These are phyloP conservation scores for Eucalyptus victrix DNA, from an alignment of 345 rosid species.

Conservation along the genomic window DNA sequence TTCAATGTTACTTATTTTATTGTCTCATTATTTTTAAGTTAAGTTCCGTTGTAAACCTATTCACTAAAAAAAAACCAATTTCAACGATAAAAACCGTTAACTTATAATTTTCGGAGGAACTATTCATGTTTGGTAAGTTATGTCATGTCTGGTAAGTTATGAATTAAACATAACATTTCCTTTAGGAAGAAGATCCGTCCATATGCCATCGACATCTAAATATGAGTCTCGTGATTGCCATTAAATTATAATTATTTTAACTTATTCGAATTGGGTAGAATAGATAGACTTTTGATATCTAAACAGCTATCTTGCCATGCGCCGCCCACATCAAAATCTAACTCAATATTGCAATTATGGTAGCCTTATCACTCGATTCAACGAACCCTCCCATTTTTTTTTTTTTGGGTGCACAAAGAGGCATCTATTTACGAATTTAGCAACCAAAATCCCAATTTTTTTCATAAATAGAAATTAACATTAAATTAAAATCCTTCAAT, in stretches of 20 bases:
- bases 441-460: background rate
- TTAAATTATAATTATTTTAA: background rate
- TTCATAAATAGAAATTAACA: background rate
- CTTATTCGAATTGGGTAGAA: background rate
- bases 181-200: background rate
- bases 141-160: background rate
- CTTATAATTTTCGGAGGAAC: background rate
- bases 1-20: background rate
- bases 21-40: background rate
- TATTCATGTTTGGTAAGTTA: too few relatives aligned
- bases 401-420: background rate
- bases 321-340: fast-evolving
- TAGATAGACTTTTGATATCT: fast-evolving
- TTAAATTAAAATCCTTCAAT: background rate
- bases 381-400: background rate
- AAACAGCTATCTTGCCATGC: fast-evolving
- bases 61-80: background rate
- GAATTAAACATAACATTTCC: background rate
- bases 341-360: background rate
- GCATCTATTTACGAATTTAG: background rate
- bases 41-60: background rate
- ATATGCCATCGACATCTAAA: background rate
- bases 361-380: background rate
- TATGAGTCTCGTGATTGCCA: fast-evolving
- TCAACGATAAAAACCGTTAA: background rate